phyloP scores from a whole-genome alignment of 139 green algal genomes.

The Helicosporidium sp. region DNA sequence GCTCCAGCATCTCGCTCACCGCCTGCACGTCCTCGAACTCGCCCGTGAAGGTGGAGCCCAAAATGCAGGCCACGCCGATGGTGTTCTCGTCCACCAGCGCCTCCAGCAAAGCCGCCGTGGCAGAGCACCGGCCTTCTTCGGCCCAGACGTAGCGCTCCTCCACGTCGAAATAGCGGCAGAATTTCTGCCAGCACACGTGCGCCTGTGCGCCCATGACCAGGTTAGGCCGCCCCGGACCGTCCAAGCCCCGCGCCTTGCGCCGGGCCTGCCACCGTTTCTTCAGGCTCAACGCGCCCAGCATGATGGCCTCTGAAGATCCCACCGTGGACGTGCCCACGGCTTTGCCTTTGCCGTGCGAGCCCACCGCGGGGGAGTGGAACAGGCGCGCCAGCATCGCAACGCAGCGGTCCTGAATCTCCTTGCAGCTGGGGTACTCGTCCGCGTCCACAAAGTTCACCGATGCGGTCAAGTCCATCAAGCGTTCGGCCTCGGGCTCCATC shows the following conservation, averaged over 20 bases:
- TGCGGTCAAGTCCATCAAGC: neutral
- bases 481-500: conserved; percentile 3
- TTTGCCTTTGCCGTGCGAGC: conserved; percentile 5
- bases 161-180: conserved; percentile 47
- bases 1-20: conserved; percentile 20
- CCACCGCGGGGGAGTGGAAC: conserved; percentile 19
- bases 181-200: conserved; percentile 26
- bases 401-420: conserved; percentile 21
- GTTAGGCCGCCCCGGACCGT: conserved; percentile 36
- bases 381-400: conserved; percentile 31
- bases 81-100: conserved; percentile 42
- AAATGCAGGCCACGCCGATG: conserved; percentile 39
- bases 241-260: conserved; percentile 15
- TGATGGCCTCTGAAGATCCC: conserved; percentile 45
- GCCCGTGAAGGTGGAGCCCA: conserved; percentile 50
- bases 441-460: neutral
- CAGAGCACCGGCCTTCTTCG: conserved; percentile 15
- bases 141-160: conserved; percentile 21
- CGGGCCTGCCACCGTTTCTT: conserved; percentile 39
- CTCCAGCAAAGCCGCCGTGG: conserved; percentile 13
- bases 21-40: conserved; percentile 39
- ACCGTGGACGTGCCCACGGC: conserved; percentile 24
- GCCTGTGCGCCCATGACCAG: conserved; percentile 30
- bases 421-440: conserved; percentile 5
- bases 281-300: conserved; percentile 41